Conservation (phyloP, 352 stramenopile genomes). For the Phytophthora palmivora region DNA sequence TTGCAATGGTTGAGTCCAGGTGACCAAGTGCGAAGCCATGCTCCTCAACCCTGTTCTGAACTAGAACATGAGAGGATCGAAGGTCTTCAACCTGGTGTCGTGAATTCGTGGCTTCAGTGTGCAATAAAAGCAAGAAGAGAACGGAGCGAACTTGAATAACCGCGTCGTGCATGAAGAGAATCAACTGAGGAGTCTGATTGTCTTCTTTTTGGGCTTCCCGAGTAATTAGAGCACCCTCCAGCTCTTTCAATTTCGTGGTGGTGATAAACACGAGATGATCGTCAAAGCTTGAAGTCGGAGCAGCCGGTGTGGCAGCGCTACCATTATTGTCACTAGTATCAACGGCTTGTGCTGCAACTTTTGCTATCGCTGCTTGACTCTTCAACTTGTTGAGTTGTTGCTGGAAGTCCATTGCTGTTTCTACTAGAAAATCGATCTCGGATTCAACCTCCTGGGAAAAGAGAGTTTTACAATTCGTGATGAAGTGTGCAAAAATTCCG, state of each 20-base stretch:
- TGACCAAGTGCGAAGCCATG: conserved; percentile 64
- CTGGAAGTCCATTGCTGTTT: conserved; percentile 47
- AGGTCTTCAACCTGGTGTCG: conserved; percentile 45
- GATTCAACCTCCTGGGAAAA: conserved; percentile 21
- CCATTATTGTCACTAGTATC: conserved; percentile 12
- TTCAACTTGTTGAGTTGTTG: conserved; percentile 61
- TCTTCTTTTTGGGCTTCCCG: conserved; percentile 25
- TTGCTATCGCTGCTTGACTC: conserved; percentile 51
- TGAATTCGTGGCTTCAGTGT: conserved; percentile 48
- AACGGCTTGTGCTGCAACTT: conserved; percentile 22
- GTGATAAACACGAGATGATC: conserved; percentile 51
- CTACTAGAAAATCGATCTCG: conserved; percentile 36
- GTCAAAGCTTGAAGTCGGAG: conserved; percentile 43
- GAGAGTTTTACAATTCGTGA: conserved; percentile 28
- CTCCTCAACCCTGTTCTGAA: conserved; percentile 41
- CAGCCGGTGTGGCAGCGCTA: not conserved
- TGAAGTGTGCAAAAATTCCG: conserved; percentile 46
- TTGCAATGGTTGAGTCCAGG: conserved; percentile 52
- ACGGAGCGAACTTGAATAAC: conserved; percentile 70
- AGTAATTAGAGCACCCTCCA: conserved; percentile 35
- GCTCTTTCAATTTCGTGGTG: conserved; percentile 38
- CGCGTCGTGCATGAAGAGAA: conserved; percentile 45
- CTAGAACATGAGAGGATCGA: conserved; percentile 33
- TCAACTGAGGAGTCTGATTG: conserved; percentile 33
- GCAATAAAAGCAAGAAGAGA: conserved; percentile 56